These are phyloP conservation scores for Aplosporella prunicola DNA, from an alignment of 2,329 filamentous ascomycete species.

Conservation along the genomic window DNA sequence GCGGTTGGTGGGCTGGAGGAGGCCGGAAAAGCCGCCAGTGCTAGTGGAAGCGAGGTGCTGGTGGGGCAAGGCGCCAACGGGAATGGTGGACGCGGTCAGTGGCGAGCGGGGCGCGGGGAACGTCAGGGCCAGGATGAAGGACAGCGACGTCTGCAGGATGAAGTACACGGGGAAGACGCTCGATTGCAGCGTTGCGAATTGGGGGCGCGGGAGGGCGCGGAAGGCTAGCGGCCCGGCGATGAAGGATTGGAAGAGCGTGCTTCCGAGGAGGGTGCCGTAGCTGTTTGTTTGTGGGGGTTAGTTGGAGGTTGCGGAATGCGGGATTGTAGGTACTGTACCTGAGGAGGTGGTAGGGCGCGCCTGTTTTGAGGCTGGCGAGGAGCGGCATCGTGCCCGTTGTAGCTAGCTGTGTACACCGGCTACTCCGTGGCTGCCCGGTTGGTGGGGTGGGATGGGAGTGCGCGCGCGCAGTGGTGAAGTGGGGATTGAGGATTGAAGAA, in stretches of 20 bases:
- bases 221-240: conserved; percentile 64
- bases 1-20: conserved; percentile 13
- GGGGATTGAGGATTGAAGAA: too few relatives aligned
- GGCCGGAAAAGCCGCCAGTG: conserved; percentile 1
- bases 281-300: conserved; percentile 34
- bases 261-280: conserved; percentile 80
- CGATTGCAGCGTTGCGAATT: conserved; percentile 73
- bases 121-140: conserved; percentile 65
- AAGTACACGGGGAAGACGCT: conserved; percentile 86
- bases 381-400: conserved; percentile 27
- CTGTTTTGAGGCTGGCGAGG: conserved; percentile 42
- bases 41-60: background rate
- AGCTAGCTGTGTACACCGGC: background rate
- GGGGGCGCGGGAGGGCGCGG: conserved; percentile 63
- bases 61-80: conserved; percentile 1
- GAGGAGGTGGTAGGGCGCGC: conserved; percentile 67
- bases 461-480: too few relatives aligned
- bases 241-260: conserved; percentile 83
- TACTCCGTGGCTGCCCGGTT: too few relatives aligned
- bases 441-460: too few relatives aligned
- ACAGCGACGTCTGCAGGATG: conserved; percentile 66
- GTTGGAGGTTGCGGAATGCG: background rate
- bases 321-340: conserved; percentile 41
- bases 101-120: conserved; percentile 55
- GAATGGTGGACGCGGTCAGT: conserved; percentile 14